Base-by-base conservation (phyloP, 805 yeast genomes). In the Saccharomycopsis sp. region DNA sequence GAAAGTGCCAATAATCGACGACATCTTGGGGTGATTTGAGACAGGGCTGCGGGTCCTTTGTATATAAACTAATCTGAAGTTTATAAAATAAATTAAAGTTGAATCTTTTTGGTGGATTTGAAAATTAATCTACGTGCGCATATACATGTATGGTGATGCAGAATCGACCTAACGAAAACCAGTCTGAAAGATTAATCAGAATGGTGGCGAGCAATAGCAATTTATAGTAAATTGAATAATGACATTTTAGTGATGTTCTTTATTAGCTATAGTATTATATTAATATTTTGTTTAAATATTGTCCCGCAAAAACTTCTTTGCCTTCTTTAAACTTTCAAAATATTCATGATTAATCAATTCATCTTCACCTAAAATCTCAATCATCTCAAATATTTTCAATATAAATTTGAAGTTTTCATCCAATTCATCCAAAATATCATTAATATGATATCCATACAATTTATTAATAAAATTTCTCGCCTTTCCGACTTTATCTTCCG, bases 401-500 rank as follows among this genome's bases (percentile, higher is more conserved):
- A 45, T 23, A 23, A 45, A 41, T 17, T 41, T 20, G 17, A 45
- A 41, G 21, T 26, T 28, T 11, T 27, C 35, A 19, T 14, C 36
- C 16, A 45, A 28, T 8, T 27, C 35, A 7, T 27, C 14, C 19
- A 40, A 23, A 3, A 41, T 23, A 19, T 28, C 44, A n/a, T n/a
- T 23, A 2, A 45, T 19, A 34, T 43, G 22, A 14, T 21, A 8
- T 14, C 38, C 38, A 20, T 28, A 45, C 13, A 13, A 41, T 21
- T 44, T 47, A 24, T 41, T 35, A 5, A 45, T 45, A 29, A 48
- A 48, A n/a, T 39, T 47, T 14, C 40, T 44, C 19, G 44, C 17
- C 32, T 49, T 55, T 8, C 56, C 43, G 6, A 44, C 20, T 7
- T 23, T 33, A 5, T 46, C 47, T 8, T 37, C 17, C 51, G 2